Evolutionary conservation across 2,329 filamentous ascomycete species (phyloP).

Genomic region (Simplicillium sp.): DNA sequence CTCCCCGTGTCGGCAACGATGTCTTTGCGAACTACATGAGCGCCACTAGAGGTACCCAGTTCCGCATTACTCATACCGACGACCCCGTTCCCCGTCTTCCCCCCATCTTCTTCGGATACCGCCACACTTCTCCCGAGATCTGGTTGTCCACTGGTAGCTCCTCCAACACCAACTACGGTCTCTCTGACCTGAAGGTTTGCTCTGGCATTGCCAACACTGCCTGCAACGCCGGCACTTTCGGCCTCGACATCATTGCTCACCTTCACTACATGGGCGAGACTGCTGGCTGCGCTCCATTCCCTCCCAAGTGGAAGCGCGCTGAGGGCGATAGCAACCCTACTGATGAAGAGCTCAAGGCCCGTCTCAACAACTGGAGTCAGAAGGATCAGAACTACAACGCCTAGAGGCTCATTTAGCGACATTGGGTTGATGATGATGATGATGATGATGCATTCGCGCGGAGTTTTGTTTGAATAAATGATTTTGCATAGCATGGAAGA

Average conservation of each 20-base stretch:
- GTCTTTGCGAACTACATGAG: constrained; percentile 45
- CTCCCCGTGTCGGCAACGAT: constrained; percentile 54
- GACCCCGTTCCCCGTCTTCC: constrained; percentile 64
- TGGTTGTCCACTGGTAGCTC: constrained; percentile 38
- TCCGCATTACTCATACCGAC: constrained; percentile 55
- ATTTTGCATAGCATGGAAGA: too few species aligned
- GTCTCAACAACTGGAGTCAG: constrained; percentile 23
- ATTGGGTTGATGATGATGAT: not conserved
- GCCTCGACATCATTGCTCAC: constrained; percentile 36
- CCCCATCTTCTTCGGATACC: constrained; percentile 48
- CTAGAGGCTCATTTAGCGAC: not conserved
- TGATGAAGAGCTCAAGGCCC: constrained; percentile 27
- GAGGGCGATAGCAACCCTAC: constrained; percentile 8
- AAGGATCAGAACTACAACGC: constrained; percentile 21
- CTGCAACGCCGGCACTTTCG: constrained; percentile 42
- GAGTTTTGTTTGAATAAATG: not conserved
- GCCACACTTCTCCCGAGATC: constrained; percentile 62
- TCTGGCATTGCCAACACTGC: constrained; percentile 32
- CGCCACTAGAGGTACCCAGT: constrained; percentile 40
- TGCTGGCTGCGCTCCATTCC: constrained; percentile 24
- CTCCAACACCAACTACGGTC: constrained; percentile 23
- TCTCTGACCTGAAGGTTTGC: constrained; percentile 35
- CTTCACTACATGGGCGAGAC: constrained; percentile 37
- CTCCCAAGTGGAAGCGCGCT: constrained; percentile 15
- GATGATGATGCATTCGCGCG: not conserved